Conservation (phyloP, 2,329 filamentous ascomycete genomes). For the Clonostachys solani region DNA sequence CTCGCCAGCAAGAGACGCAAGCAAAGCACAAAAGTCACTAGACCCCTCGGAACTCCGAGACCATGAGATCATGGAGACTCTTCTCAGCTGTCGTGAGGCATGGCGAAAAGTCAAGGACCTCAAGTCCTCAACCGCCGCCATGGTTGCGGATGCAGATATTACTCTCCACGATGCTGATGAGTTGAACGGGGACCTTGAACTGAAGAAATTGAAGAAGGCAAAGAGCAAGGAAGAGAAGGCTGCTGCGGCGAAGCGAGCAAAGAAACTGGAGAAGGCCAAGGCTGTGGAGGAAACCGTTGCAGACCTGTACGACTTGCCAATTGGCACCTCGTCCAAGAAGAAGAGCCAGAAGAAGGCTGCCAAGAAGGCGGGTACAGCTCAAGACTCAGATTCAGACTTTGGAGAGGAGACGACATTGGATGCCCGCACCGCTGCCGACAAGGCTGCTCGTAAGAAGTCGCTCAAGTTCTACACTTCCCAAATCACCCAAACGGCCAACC, state of each 20-base stretch:
- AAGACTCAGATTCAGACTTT: constrained; percentile 72
- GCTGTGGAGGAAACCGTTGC: constrained; percentile 67
- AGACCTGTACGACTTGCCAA: constrained; percentile 60
- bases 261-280: constrained; percentile 43
- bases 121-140: constrained; percentile 35
- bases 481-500: constrained; percentile 90
- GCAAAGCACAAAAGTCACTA: constrained; percentile 53
- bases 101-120: constrained; percentile 74
- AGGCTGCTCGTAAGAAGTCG: constrained; percentile 84
- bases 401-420: constrained; percentile 84
- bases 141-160: constrained; percentile 9
- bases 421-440: constrained; percentile 75
- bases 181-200: constrained; percentile 10
- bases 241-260: constrained; percentile 29
- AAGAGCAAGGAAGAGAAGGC: constrained; percentile 27
- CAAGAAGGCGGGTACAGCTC: constrained; percentile 31
- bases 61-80: constrained; percentile 83
- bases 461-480: constrained; percentile 98
- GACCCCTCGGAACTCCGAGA: constrained; percentile 78
- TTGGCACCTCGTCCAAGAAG: constrained; percentile 33
- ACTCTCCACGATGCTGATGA: constrained; percentile 13
- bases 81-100: constrained; percentile 74
- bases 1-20: constrained; percentile 63
- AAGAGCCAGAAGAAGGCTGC: constrained; percentile 37
- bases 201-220: constrained; percentile 18